Conservation (phyloP, 176 grass and related monocot genomes). For the Bolboschoenus planiculmis region DNA sequence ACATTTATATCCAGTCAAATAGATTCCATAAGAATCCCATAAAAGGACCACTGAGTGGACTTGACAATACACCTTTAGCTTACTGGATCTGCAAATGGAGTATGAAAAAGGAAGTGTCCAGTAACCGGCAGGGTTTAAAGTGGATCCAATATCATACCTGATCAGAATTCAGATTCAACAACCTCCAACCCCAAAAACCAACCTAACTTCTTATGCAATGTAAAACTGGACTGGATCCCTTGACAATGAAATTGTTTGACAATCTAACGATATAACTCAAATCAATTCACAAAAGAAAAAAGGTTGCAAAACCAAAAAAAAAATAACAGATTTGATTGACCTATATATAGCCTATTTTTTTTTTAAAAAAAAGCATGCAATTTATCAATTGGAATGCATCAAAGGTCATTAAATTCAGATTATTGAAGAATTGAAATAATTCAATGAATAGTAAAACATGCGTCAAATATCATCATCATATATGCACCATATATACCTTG, state of each 20-base stretch:
- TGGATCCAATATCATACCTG: not conserved
- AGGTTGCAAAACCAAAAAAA: no score
- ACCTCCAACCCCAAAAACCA: not conserved
- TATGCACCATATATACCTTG: slow-evolving; percentile 44
- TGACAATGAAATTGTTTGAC: not conserved
- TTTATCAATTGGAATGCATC: not conserved
- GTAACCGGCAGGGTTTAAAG: not conserved
- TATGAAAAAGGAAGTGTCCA: not conserved
- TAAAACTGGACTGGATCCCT: not conserved
- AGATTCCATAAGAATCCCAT: not conserved
- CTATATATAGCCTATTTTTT: not conserved
- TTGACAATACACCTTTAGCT: not conserved
- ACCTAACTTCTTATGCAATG: not conserved
- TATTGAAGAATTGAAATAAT: not conserved
- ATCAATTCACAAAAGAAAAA: no score
- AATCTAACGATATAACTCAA: not conserved
- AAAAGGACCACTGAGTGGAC: no score
- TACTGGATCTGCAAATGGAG: not conserved
- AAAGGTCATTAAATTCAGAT: not conserved
- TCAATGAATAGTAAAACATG: not conserved
- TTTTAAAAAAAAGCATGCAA: not conserved
- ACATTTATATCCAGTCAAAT: not conserved
- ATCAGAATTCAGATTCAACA: not conserved
- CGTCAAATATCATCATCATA: not conserved
- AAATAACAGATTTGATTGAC: no score